Conservation (phyloP, 805 yeast genomes). For the Yarrowia alimentaria region DNA sequence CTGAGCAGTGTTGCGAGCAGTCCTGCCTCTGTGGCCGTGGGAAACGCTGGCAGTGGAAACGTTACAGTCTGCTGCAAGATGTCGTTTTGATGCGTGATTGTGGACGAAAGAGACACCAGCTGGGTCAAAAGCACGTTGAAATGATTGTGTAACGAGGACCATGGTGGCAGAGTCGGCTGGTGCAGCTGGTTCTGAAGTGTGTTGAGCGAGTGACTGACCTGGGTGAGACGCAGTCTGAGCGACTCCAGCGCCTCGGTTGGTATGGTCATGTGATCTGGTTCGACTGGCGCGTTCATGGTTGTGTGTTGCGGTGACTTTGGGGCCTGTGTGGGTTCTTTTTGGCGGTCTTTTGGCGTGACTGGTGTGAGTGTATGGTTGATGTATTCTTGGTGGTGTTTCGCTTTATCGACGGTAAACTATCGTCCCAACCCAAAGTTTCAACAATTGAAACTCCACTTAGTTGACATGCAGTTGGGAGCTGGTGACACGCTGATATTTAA, state of each 20-base stretch:
- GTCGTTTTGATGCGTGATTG: constrained; percentile 60
- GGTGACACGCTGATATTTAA: no score
- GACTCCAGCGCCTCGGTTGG: constrained; percentile 65
- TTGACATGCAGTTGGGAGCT: no score
- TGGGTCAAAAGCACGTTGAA: constrained; percentile 81
- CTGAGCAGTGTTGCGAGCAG: constrained; percentile 79
- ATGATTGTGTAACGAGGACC: constrained; percentile 77
- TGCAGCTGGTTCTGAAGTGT: constrained; percentile 56
- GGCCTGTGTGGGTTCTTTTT: no score
- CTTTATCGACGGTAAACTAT: no score
- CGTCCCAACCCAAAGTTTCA: no score
- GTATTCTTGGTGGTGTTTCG: no score
- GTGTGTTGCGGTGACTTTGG: background rate
- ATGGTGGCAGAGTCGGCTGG: constrained; percentile 48
- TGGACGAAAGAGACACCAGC: constrained; percentile 68
- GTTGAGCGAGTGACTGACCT: constrained; percentile 58
- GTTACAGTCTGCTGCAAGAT: constrained; percentile 66
- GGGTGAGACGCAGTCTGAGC: constrained; percentile 59
- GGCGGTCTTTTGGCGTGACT: no score
- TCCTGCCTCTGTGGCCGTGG: constrained; percentile 79
- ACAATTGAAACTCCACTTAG: no score
- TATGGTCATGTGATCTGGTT: constrained; percentile 45
- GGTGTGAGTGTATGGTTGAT: no score
- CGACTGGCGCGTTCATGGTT: constrained; percentile 12
- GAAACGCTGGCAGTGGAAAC: constrained; percentile 81